These are phyloP conservation scores for Cyclostephanos invisitatus DNA, from an alignment of 108 stramenopile genomes.

Conservation along the genomic window DNA sequence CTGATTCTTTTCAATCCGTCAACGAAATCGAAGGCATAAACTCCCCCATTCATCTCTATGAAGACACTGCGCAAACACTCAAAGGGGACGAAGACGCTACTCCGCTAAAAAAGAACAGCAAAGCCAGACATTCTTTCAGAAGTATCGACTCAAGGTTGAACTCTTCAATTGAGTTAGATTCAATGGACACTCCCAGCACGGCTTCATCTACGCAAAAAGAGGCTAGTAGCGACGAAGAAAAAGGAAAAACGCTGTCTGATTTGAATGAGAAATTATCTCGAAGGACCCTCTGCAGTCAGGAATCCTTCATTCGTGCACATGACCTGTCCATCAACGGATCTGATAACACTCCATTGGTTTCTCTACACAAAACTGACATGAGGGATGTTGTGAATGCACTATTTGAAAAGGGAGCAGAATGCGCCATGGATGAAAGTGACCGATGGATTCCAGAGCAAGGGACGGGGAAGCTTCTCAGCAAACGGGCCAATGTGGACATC, in stretches of 20 bases:
- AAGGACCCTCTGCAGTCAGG: constrained; percentile 22
- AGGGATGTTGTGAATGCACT: constrained; percentile 48
- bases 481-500: constrained; percentile 25
- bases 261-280: not conserved
- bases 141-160: not conserved
- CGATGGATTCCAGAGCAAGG: constrained; percentile 58
- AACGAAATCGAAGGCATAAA: constrained; percentile 17
- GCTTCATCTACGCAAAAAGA: constrained; percentile 28
- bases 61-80: not conserved
- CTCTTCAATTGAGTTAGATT: constrained; percentile 3
- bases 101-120: constrained; percentile 28
- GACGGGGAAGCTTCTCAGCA: constrained; percentile 48
- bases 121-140: not conserved
- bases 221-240: not conserved
- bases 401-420: constrained; percentile 46
- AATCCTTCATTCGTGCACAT: constrained; percentile 47
- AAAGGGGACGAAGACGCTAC: constrained; percentile 22
- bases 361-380: constrained; percentile 17
- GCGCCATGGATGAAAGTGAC: constrained; percentile 62
- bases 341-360: constrained; percentile 16
- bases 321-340: constrained; percentile 23
- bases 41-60: not conserved
- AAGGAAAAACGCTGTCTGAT: not conserved
- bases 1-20: constrained; percentile 22
- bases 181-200: constrained; percentile 34